Percentiles rank a stretch among this genome's conserved stretches.
Evolutionary conservation across 164 flowering plant species (phyloP).

Genomic region (Vitis amurensis): DNA sequence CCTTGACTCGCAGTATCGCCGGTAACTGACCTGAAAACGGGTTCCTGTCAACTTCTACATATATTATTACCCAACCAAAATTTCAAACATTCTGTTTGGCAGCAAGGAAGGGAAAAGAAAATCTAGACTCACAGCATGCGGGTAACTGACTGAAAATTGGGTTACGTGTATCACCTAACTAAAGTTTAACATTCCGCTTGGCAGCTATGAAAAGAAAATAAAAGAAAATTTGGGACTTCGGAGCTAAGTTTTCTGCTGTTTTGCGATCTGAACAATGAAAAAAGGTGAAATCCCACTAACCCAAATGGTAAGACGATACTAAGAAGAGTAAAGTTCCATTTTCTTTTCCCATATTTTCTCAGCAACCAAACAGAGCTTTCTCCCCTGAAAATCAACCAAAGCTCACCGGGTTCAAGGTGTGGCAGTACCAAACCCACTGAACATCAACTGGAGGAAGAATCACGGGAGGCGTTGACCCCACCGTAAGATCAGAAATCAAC

Average conservation of each 20-base stretch:
- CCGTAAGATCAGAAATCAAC: conserved; percentile 58
- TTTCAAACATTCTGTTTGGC: neutral
- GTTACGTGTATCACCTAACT: no score
- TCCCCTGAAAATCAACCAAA: neutral
- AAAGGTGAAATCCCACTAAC: neutral
- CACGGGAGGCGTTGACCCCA: conserved; percentile 45
- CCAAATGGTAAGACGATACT: neutral
- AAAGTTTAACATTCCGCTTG: no score
- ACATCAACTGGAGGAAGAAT: conserved; percentile 85
- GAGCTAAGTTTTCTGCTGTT: neutral
- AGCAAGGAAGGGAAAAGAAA: neutral
- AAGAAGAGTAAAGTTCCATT: neutral
- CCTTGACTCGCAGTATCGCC: conserved; percentile 63
- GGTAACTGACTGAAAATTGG: no score
- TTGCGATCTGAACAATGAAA: neutral
- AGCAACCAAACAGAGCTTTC: conserved; percentile 8
- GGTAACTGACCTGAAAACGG: conserved; percentile 54
- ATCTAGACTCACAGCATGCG: no score
- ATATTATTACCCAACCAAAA: neutral
- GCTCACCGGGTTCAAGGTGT: conserved; percentile 76
- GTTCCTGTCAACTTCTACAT: neutral
- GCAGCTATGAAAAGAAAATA: no score
- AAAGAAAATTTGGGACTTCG: neutral
- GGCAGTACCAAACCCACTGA: conserved; percentile 97
- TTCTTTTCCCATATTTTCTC: conserved; percentile 8